phyloP scores from a whole-genome alignment of 306 rosid species.

The Quercus bicolor region DNA sequence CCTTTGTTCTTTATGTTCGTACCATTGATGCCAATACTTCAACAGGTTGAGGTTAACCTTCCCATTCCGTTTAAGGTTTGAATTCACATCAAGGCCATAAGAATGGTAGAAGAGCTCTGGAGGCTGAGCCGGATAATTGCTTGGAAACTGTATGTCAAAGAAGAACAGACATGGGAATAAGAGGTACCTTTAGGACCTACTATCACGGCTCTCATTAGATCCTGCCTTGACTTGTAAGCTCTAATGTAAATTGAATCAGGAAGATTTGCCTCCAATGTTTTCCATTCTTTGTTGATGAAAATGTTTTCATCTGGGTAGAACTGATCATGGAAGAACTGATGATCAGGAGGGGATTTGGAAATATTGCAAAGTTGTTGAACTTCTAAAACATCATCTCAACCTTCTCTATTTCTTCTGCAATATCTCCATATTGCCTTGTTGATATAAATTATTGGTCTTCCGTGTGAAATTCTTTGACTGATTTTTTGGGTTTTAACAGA shows the following conservation, averaged over 20 bases:
- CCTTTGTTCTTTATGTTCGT: not conserved
- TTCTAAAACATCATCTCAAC: conserved; percentile 8
- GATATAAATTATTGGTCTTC: not conserved
- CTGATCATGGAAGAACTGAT: not conserved
- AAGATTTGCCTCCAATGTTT: not conserved
- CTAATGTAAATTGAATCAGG: conserved; percentile 16
- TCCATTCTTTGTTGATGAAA: conserved; percentile 8
- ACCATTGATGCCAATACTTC: not conserved
- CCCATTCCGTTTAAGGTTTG: not conserved
- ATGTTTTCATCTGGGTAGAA: not conserved
- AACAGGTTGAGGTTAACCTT: not conserved
- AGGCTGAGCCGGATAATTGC: conserved; percentile 14
- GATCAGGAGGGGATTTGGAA: conserved; percentile 7
- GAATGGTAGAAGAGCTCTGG: conserved; percentile 11
- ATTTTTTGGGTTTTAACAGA: not conserved
- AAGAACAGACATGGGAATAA: conserved; percentile 24
- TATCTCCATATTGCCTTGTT: conserved; percentile 21
- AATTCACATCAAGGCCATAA: conserved; percentile 1
- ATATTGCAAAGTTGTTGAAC: conserved; percentile 13
- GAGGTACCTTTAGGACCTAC: conserved; percentile 18
- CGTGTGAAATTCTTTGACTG: not conserved
- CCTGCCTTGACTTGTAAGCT: conserved; percentile 14
- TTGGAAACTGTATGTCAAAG: conserved; percentile 34
- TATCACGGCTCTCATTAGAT: conserved; percentile 31
- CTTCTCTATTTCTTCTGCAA: conserved; percentile 21